Evolutionary conservation across 306 rosid genomes (phyloP).

Genomic region (Erythrophleum fordii): DNA sequence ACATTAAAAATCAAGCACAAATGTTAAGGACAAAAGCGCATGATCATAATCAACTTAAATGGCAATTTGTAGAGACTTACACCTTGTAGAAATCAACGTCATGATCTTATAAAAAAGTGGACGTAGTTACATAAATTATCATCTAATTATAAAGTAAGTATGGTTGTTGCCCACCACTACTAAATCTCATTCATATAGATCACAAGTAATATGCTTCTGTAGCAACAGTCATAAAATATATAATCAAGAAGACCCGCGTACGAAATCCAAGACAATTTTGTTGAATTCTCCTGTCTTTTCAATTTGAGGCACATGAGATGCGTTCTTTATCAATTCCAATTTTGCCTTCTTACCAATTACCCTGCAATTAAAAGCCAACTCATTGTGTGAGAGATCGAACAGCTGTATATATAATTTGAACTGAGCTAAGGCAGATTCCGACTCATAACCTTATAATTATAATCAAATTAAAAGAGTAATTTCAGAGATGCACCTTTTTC

Average conservation of each 20-base stretch:
- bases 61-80: not conserved
- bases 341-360: constrained; percentile 61
- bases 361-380: constrained; percentile 48
- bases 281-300: constrained; percentile 72
- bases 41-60: not conserved
- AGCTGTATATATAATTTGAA: not conserved
- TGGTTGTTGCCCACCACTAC: not conserved
- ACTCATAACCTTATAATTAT: not conserved
- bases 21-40: not conserved
- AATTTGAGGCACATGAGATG: constrained; percentile 82
- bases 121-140: not conserved
- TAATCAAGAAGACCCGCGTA: constrained; percentile 39
- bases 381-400: not conserved
- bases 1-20: not conserved
- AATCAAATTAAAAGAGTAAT: not conserved
- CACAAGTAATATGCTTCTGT: not conserved
- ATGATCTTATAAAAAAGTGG: not conserved
- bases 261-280: constrained; percentile 59
- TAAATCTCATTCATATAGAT: not conserved
- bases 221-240: not conserved
- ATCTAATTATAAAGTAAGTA: not conserved
- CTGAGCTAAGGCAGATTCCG: not conserved
- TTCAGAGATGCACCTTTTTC: not conserved
- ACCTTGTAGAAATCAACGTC: not conserved
- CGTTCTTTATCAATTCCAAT: constrained; percentile 69